Base-by-base conservation (phyloP, 176 grass and related monocot genomes). In the Echinochloa phyllopogon region DNA sequence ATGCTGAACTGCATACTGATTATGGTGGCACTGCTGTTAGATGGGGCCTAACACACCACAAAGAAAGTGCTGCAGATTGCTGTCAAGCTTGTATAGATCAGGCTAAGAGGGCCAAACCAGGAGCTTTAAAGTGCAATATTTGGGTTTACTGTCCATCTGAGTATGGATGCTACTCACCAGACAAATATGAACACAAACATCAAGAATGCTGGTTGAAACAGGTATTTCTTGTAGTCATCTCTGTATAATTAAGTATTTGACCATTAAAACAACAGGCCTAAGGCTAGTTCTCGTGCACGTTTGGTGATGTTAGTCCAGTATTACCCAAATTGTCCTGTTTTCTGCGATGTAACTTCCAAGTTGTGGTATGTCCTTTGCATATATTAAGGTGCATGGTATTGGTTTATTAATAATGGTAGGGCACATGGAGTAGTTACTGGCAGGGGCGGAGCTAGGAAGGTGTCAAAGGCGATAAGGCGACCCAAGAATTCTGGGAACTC, bases 71-170 rank as follows among this genome's bases (percentile, higher is more conserved):
- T 21, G 89, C 96, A 57, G 93, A 88, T 78, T 99, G 96, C 77
- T 99, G 96, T 75, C 91, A 92, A 86, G 89, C 93, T 59, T 99
- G 96, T 78, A 50, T 99, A 68, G 96, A 99, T 81, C 96, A 99
- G 48, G 93, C 96, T 78, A 96, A 87, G 82, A 84, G 80, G 78
- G 90, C 93, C 39, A 96, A 81, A 82, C 86, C 93, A 72, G 96
- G 96, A 61, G 86, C 92, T 81, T 62, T 88, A 37, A 99, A 90
- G 77, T 99, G 96, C 83, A 99, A 99, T 72, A 99, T 99, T 72
- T 99, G 96, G 96, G 96, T 99, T 67, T 99, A 99, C 82, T 99
- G 93, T 48, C 96, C 96, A 36, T 99, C 96, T 76, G 96, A 99
- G 53, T 94, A 74, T 86, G 97, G 97, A 59, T 99, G 97, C 81